Evolutionary conservation across 2,329 filamentous ascomycete genomes (phyloP).

Genomic region (Aschersonia sp.): DNA sequence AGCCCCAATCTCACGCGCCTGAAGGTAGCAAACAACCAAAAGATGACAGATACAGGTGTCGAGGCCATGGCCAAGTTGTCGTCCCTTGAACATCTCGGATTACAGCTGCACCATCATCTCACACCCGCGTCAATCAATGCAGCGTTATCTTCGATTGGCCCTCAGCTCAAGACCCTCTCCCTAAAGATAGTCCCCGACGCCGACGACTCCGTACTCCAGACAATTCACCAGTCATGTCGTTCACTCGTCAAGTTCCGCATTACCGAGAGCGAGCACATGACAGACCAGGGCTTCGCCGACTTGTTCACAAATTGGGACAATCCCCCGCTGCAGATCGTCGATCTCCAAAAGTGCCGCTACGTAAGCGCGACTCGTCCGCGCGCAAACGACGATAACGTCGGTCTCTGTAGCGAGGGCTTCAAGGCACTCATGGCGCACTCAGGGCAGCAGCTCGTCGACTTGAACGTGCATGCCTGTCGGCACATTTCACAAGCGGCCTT

Average conservation of each 20-base stretch:
- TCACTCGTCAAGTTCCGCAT: conserved; percentile 66
- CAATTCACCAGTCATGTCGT: conserved; percentile 56
- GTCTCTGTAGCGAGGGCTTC: conserved; percentile 65
- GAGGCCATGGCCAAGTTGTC: conserved; percentile 46
- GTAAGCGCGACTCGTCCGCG: conserved; percentile 57
- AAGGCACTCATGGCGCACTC: conserved; percentile 75
- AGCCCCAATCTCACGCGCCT: conserved; percentile 60
- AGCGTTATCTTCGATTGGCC: conserved; percentile 48
- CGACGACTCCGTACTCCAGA: conserved; percentile 55
- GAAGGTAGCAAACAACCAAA: conserved; percentile 71
- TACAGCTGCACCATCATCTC: conserved; percentile 48
- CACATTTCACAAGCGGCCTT: conserved; percentile 64
- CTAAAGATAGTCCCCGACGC: conserved; percentile 52
- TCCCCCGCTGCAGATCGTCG: conserved; percentile 51
- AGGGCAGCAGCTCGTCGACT: conserved; percentile 43
- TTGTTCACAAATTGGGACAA: conserved; percentile 72
- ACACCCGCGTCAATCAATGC: conserved; percentile 42
- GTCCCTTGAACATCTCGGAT: conserved; percentile 58
- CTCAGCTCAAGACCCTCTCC: conserved; percentile 61
- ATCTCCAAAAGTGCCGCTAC: conserved; percentile 66
- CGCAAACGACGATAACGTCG: conserved; percentile 50
- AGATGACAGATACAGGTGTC: conserved; percentile 52
- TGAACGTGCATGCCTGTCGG: conserved; percentile 75
- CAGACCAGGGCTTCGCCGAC: conserved; percentile 55
- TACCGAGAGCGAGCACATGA: conserved; percentile 60